Base-by-base conservation (phyloP, 495 filamentous ascomycete species). In the Elaphomyces granulatus region DNA sequence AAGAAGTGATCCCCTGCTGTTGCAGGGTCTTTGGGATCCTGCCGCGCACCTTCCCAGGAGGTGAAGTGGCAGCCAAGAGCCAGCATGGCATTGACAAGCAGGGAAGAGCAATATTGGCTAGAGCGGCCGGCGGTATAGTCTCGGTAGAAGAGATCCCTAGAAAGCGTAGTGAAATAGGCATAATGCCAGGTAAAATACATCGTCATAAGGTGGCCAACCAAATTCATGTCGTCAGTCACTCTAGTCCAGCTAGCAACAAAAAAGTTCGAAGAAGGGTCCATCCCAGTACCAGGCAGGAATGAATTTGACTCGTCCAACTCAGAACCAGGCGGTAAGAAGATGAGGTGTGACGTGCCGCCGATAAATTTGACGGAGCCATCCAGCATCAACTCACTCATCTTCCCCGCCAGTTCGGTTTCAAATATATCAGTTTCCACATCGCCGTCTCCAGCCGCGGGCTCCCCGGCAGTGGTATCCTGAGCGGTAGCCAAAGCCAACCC, bases 141-240 rank as follows among this genome's bases (percentile, higher is more conserved):
- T 15, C 80, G 70, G 47, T 80, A 90, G 57, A 98, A 98, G 18
- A 94, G 69, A 28, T 66, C 72, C 56, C 82, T 92, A n/a, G 87
- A 87, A 4, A 96, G 71, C 0, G 83, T 88, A 8, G 85, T 88
- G 61, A 98, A 98, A 58, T 86, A 96, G 8, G 88, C 80, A 55
- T 96, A 98, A 50, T 98, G 90, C 86, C 90, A 98, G 20, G 80
- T 81, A 60, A 96, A 95, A 60, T 98, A 98, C 84, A 95, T 87
- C 42, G 83, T 87, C 49, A 98, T 73, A 8, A 98, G 73, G 62
- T 96, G 92, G 10, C 74, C 72, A 45, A 96, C 74, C 8, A 94
- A 63, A 14, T 78, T 74, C 14, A 77, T 60, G 54, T 96, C 81
- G 32, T 74, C 67, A 7, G 88, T 94, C 15, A 94, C 87, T 26